Evolutionary conservation across 371 early-diverging fungal species (phyloP).

Genomic region (Rhizopus delemar): DNA sequence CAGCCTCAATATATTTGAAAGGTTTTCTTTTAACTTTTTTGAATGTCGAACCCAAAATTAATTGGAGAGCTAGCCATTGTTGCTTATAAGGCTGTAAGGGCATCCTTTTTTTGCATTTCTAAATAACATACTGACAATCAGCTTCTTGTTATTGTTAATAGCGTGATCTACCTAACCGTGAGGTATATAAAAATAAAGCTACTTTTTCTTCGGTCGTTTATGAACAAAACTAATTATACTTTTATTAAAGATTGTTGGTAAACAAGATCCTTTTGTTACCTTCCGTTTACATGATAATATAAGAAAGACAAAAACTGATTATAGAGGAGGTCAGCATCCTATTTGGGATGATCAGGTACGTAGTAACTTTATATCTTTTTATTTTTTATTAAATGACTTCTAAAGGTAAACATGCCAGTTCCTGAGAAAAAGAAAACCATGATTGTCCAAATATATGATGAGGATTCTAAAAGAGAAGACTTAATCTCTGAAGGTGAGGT

Average conservation of each 20-base stretch:
- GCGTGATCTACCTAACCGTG: slow-evolving; percentile 50
- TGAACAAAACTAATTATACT: neutral
- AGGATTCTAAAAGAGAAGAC: slow-evolving; percentile 55
- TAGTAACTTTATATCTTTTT: neutral
- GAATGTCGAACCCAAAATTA: slow-evolving; percentile 31
- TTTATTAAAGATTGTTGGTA: slow-evolving; percentile 37
- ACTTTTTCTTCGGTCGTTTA: neutral
- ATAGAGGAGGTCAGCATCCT: slow-evolving; percentile 53
- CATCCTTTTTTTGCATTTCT: no score
- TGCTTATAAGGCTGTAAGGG: slow-evolving; percentile 49
- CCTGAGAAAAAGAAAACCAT: slow-evolving; percentile 46
- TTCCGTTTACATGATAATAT: slow-evolving; percentile 44
- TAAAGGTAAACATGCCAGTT: slow-evolving; percentile 46
- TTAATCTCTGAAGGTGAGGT: slow-evolving; percentile 67
- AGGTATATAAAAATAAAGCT: slow-evolving; percentile 25
- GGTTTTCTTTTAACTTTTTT: neutral
- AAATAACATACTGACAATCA: neutral
- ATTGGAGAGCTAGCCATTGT: slow-evolving; percentile 51
- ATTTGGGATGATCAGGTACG: slow-evolving; percentile 58
- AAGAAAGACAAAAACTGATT: slow-evolving; percentile 45
- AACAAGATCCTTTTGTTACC: slow-evolving; percentile 51
- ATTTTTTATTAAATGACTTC: neutral
- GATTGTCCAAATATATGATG: slow-evolving; percentile 48
- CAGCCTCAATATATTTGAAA: neutral
- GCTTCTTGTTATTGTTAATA: slow-evolving; percentile 7